A percentile compares a stretch with the other conserved stretches of the same genome.
Evolutionary conservation across 2,329 filamentous ascomycete genomes (phyloP).

Genomic region (Fusarium illudens): DNA sequence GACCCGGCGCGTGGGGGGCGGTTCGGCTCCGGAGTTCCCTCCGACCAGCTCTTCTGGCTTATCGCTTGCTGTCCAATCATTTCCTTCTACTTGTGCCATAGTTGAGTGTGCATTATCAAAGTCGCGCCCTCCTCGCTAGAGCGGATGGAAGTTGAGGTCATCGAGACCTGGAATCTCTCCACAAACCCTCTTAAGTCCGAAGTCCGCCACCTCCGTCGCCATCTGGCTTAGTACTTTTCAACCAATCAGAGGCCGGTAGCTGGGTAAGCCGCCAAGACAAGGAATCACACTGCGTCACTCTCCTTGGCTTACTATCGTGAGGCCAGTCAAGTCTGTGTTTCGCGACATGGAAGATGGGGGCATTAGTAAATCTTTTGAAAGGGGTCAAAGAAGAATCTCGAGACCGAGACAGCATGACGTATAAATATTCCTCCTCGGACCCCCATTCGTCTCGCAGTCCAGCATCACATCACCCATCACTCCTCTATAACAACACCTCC

Average conservation of each 20-base stretch:
- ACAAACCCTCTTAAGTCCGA: constrained; percentile 2
- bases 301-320: constrained; percentile 8
- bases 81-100: background rate
- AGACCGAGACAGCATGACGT: rapidly evolving
- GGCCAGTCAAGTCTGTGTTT: background rate
- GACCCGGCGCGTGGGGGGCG: constrained; percentile 13
- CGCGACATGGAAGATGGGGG: background rate
- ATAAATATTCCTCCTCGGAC: background rate
- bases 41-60: background rate
- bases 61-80: background rate
- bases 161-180: background rate
- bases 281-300: background rate
- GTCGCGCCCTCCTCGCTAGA: background rate
- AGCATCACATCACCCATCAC: background rate
- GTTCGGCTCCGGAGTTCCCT: background rate
- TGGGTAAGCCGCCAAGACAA: background rate
- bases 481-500: background rate
- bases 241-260: constrained; percentile 14
- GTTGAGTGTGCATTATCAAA: background rate
- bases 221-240: constrained; percentile 32
- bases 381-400: too few relatives aligned
- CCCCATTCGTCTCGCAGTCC: background rate
- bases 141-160: background rate
- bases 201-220: background rate
- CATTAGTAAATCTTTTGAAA: background rate